Base-by-base conservation (phyloP, 805 yeast genomes). In the Candida fluviatilis region DNA sequence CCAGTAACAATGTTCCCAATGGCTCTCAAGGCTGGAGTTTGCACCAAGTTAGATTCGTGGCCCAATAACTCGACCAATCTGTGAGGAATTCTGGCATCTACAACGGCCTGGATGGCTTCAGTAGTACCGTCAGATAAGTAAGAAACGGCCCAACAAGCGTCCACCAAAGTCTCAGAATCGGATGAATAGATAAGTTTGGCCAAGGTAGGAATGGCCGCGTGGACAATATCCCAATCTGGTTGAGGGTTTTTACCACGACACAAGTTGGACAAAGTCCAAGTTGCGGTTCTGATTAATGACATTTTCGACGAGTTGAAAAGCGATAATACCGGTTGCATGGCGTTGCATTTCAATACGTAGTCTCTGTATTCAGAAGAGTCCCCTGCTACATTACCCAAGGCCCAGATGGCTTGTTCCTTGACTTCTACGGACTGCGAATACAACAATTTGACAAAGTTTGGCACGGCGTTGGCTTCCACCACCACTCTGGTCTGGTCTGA, bases 321-420 rank as follows among this genome's bases (percentile, higher is more conserved):
- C 7, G 78, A 69, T 53, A 93, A 73, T 41, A 93, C 84, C 5
- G 96, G 96, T 46, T 77, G 82, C 84, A 93, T 84, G 17, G 97
- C 97, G 47, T 84, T 82, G 52, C 88, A 83, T 31, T 74, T 66
- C 50, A 93, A 72, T 32, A 93, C 98, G 52, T 75, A 83, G 67
- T 93, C 98, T 69, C 99, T 82, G 72, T 80, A 88, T 30, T 74
- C 70, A 6, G 96, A 76, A 12, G 96, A 87, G 61, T 93, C 99
- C 63, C 99, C 99, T 18, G 99, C 98, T 60, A 93, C 96, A 60
- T 93, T 93, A 66, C 99, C 99, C 49, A 93, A 72, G 19, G 99
- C 98, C 99, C 99, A 93, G 51, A 93, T 91, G 11, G 98, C 98
- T 69, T 93, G 99, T 64, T 93, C 99, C 64, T 88, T 87, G 40